These are phyloP conservation scores for Globisporangium canariense DNA, from an alignment of 352 stramenopile species.

Conservation along the genomic window DNA sequence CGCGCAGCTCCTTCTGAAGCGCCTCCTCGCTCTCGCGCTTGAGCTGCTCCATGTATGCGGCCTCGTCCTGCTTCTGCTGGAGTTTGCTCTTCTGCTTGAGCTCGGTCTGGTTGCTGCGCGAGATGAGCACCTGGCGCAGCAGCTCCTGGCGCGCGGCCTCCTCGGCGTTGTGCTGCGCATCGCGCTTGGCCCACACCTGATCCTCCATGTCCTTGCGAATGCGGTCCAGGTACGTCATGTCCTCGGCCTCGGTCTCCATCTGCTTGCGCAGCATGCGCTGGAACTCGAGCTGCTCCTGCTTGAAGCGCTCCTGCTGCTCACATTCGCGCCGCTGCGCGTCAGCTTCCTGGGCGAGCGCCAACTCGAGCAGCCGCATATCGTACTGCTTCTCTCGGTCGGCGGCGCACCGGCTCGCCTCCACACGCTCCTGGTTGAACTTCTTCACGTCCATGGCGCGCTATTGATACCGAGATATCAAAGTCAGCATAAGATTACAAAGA, in stretches of 20 bases:
- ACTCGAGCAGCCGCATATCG: slow-evolving; percentile 53
- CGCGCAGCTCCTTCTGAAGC: slow-evolving; percentile 71
- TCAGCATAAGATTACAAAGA: background rate
- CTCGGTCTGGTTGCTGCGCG: slow-evolving; percentile 49
- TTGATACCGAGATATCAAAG: background rate
- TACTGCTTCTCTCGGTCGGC: slow-evolving; percentile 65
- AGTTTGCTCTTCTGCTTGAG: slow-evolving; percentile 37
- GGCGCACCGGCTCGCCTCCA: slow-evolving; percentile 36
- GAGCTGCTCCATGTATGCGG: slow-evolving; percentile 59
- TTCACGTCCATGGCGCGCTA: slow-evolving; percentile 67
- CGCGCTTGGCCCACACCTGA: slow-evolving; percentile 69
- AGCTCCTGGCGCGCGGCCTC: slow-evolving; percentile 70
- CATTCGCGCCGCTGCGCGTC: slow-evolving; percentile 53
- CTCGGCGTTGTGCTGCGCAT: slow-evolving; percentile 68
- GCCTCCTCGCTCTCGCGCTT: slow-evolving; percentile 70
- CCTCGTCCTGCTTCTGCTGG: slow-evolving; percentile 42
- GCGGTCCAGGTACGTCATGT: slow-evolving; percentile 58
- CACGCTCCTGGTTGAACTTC: slow-evolving; percentile 65
- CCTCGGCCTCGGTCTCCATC: slow-evolving; percentile 71
- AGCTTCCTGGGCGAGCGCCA: slow-evolving; percentile 56
- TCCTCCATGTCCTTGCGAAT: slow-evolving; percentile 83
- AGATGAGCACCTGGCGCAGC: slow-evolving; percentile 63
- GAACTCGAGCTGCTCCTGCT: slow-evolving; percentile 71
- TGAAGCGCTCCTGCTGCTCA: slow-evolving; percentile 62
- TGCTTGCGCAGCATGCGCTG: slow-evolving; percentile 69